A percentile compares a stretch with the other conserved stretches of the same genome.
phyloP scores from a whole-genome alignment of 192 early-diverging fungal genomes.

The Diversispora eburnea region DNA sequence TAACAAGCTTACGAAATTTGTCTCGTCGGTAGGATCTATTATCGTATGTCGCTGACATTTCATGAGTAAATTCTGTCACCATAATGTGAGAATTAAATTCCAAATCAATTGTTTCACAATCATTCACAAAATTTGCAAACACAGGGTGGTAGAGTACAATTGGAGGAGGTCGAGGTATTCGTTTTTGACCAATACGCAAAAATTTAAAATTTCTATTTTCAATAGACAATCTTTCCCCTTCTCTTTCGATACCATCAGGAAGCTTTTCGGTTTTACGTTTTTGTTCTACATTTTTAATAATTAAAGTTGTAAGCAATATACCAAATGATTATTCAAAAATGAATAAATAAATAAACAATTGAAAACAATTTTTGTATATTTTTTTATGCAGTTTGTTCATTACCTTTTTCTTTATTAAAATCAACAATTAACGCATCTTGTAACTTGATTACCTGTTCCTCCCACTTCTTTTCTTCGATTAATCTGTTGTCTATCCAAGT shows the following conservation, averaged over 20 bases:
- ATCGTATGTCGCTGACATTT: neutral
- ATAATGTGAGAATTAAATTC: neutral
- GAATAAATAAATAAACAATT: neutral
- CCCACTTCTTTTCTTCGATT: neutral
- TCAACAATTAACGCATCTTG: neutral
- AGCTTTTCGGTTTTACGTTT: neutral
- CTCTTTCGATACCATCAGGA: no score
- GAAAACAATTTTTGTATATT: neutral
- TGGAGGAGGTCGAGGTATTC: neutral
- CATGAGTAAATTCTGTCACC: neutral
- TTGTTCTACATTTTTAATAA: neutral
- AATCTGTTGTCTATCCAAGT: no score
- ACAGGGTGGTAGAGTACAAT: neutral
- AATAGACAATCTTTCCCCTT: no score
- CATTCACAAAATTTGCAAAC: neutral
- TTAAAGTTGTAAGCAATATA: neutral
- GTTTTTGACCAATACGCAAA: neutral
- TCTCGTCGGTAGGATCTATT: neutral
- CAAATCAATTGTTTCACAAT: slow-evolving; percentile 1
- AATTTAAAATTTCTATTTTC: no score
- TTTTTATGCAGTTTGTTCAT: neutral
- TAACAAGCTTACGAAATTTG: neutral
- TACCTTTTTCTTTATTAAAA: neutral
- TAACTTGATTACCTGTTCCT: neutral
- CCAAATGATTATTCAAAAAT: neutral